Conservation (phyloP, 2,329 filamentous ascomycete species). For the Aspergillus sp. region DNA sequence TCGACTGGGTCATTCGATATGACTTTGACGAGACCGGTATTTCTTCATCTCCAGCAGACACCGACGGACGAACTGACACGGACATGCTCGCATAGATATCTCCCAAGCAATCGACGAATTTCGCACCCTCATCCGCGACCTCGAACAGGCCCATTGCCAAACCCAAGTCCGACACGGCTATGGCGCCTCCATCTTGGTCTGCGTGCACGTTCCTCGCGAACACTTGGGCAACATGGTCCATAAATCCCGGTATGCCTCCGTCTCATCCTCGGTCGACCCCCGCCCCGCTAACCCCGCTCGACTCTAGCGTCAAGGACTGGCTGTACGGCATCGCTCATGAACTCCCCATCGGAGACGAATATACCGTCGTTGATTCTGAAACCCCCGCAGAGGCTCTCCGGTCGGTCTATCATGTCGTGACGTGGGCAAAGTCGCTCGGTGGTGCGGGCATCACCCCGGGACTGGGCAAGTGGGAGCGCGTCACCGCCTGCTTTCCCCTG, state of each 20-base stretch:
- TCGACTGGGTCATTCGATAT: conserved; percentile 88
- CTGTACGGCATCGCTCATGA: conserved; percentile 79
- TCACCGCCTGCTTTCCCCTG: conserved; percentile 63
- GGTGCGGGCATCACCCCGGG: conserved; percentile 73
- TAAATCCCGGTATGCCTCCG: conserved; percentile 60
- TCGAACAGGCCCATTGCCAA: conserved; percentile 76
- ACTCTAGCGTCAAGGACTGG: conserved; percentile 82
- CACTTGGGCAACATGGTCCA: conserved; percentile 80
- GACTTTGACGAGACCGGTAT: conserved; percentile 67
- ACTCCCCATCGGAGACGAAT: conserved; percentile 71
- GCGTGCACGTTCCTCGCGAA: conserved; percentile 75
- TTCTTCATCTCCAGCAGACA: conserved; percentile 14
- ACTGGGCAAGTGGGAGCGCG: conserved; percentile 68
- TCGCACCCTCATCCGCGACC: conserved; percentile 70
- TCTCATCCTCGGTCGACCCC: background rate
- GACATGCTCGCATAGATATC: conserved; percentile 53
- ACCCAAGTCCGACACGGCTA: conserved; percentile 84
- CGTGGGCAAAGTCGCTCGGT: conserved; percentile 68
- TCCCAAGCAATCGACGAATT: conserved; percentile 72
- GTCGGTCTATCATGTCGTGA: conserved; percentile 82
- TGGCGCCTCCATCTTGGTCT: conserved; percentile 73
- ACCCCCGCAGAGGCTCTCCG: conserved; percentile 86
- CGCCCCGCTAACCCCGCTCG: conserved; percentile 2
- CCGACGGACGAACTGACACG: background rate
- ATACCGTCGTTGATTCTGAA: conserved; percentile 71